These are phyloP conservation scores for Alternaria triticina DNA, from an alignment of 2,329 filamentous ascomycete genomes.

Conservation along the genomic window DNA sequence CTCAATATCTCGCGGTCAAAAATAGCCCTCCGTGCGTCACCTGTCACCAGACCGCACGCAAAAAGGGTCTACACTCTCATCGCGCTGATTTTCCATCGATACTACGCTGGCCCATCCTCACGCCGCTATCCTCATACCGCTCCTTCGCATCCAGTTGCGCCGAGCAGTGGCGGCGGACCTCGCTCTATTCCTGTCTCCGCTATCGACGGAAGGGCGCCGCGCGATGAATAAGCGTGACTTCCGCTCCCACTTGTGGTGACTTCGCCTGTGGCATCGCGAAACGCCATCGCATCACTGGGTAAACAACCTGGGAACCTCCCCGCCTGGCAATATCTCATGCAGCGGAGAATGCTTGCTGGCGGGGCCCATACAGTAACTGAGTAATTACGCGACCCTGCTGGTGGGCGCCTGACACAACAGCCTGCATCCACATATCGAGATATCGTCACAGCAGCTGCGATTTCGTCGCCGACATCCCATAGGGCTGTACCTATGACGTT, in stretches of 20 bases:
- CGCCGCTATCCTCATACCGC: not conserved
- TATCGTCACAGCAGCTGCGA: not conserved
- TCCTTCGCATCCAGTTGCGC: constrained; percentile 3
- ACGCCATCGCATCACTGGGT: constrained; percentile 11
- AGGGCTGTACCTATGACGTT: constrained; percentile 26
- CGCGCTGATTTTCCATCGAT: constrained; percentile 11
- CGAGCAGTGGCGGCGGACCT: constrained; percentile 1
- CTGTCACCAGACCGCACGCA: constrained; percentile 20
- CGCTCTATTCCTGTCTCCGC: constrained; percentile 11
- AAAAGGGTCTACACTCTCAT: constrained; percentile 7
- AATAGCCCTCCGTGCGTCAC: constrained; percentile 34
- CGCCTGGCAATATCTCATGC: constrained; percentile 17
- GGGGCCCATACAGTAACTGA: constrained; percentile 9
- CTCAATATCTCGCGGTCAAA: constrained; percentile 33
- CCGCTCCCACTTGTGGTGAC: not conserved
- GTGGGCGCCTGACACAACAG: not conserved
- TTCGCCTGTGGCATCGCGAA: not conserved
- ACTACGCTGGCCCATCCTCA: constrained; percentile 14
- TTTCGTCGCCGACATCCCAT: constrained; percentile 13
- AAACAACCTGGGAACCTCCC: constrained; percentile 6
- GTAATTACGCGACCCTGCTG: constrained; percentile 17
- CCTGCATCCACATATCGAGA: not conserved
- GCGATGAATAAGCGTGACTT: not conserved
- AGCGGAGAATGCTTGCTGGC: constrained; percentile 20
- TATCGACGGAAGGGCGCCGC: not conserved